Percentiles rank a stretch among this genome's conserved stretches.
These are phyloP conservation scores for Claviceps humidiphila DNA, from an alignment of 2,329 filamentous ascomycete species.

Conservation along the genomic window DNA sequence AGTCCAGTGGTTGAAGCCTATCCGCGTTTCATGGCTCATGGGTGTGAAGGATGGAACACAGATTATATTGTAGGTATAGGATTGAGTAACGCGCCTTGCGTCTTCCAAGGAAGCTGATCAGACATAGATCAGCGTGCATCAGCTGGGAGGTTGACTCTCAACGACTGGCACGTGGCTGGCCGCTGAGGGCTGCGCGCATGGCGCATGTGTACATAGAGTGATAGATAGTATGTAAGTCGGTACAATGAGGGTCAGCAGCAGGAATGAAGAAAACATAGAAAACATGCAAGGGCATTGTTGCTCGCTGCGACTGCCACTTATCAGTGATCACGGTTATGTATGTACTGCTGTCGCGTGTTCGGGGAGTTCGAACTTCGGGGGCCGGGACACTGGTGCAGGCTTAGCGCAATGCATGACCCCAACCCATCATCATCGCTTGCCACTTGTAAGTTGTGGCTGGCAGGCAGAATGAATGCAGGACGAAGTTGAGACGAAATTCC, in stretches of 20 bases:
- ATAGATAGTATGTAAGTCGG: not conserved
- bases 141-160: not conserved
- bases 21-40: too few species aligned
- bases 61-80: too few species aligned
- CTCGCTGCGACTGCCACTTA: not conserved
- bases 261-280: not conserved
- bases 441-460: not conserved
- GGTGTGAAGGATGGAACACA: too few species aligned
- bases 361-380: not conserved
- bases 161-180: not conserved
- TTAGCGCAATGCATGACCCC: not conserved
- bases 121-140: not conserved
- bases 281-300: not conserved
- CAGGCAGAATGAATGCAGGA: not conserved
- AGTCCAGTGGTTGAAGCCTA: too few species aligned
- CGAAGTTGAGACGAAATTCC: not conserved
- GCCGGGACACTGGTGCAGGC: not conserved
- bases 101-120: too few species aligned
- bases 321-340: not conserved
- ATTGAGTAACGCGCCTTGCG: too few species aligned
- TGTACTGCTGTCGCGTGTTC: not conserved
- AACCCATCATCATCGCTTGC: not conserved
- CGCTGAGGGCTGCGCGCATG: not conserved
- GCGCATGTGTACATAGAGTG: not conserved
- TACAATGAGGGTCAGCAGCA: not conserved